A percentile compares a stretch with the other conserved stretches of the same genome.
Evolutionary conservation across 202 grass and related monocot genomes (phyloP).

Genomic region (Saccharum hybrid): DNA sequence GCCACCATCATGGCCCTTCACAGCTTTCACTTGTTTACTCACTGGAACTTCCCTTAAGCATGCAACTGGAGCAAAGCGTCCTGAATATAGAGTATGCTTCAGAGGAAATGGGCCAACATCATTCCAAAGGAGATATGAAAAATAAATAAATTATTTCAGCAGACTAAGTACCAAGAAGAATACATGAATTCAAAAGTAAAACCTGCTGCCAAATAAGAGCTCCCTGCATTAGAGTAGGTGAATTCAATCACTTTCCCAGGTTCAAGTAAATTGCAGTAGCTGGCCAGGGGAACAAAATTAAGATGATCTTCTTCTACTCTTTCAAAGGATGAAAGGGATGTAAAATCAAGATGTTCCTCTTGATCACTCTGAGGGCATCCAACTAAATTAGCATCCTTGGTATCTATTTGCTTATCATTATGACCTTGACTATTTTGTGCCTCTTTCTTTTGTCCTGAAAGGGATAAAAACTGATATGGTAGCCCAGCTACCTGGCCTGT

Average conservation of each 20-base stretch:
- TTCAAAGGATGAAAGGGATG: constrained; percentile 67
- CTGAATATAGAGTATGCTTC: constrained; percentile 55
- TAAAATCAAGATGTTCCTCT: constrained; percentile 67
- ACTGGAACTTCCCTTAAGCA: constrained; percentile 65
- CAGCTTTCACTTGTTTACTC: constrained; percentile 63
- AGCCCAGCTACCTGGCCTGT: constrained; percentile 38
- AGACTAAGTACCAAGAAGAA: constrained; percentile 48
- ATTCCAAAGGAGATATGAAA: constrained; percentile 33
- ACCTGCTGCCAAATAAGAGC: constrained; percentile 68
- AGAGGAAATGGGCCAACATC: constrained; percentile 38
- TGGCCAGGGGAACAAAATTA: constrained; percentile 47
- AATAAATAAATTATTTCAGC: constrained; percentile 41
- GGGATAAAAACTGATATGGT: constrained; percentile 51
- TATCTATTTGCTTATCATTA: constrained; percentile 28
- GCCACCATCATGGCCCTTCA: constrained; percentile 51
- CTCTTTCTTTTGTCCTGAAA: constrained; percentile 22
- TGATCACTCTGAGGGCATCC: constrained; percentile 31
- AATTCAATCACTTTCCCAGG: constrained; percentile 48
- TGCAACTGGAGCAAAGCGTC: constrained; percentile 56
- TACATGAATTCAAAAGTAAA: constrained; percentile 49
- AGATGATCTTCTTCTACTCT: constrained; percentile 42
- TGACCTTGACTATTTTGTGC: constrained; percentile 27
- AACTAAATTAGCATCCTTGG: constrained; percentile 27
- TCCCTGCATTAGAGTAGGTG: constrained; percentile 43
- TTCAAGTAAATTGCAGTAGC: constrained; percentile 33